phyloP scores from a whole-genome alignment of 768 basidiomycete genomes.

The Tricholoma furcatifolium region DNA sequence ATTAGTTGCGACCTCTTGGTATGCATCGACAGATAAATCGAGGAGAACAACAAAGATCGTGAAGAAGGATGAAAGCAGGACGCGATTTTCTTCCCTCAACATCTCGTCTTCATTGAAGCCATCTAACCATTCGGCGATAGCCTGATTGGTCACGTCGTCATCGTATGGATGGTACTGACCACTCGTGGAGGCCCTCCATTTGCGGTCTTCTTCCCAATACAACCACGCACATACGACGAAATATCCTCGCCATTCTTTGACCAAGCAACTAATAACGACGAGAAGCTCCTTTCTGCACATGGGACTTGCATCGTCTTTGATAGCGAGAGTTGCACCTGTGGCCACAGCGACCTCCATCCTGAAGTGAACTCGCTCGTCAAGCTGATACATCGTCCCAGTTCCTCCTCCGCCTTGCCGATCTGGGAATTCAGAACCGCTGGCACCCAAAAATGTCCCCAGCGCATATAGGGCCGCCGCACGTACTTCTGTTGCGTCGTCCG shows the following conservation, averaged over 20 bases:
- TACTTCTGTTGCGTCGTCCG: conserved; percentile 91
- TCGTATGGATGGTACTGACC: conserved; percentile 41
- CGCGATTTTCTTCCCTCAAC: conserved; percentile 73
- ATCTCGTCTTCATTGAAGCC: conserved; percentile 64
- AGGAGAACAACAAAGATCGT: conserved; percentile 87
- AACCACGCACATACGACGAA: conserved; percentile 97
- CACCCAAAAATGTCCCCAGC: conserved; percentile 90
- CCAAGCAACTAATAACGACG: conserved; percentile 87
- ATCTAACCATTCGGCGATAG: conserved; percentile 78
- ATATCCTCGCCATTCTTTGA: conserved; percentile 95
- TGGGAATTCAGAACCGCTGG: conserved; percentile 71
- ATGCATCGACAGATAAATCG: conserved; percentile 91
- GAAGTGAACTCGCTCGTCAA: conserved; percentile 78
- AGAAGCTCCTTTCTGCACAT: conserved; percentile 95
- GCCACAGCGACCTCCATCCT: conserved; percentile 90
- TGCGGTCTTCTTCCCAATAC: conserved; percentile 89
- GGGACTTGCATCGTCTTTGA: conserved; percentile 92
- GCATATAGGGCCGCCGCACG: conserved; percentile 89
- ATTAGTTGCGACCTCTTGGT: conserved; percentile 87
- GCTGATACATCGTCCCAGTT: conserved; percentile 74
- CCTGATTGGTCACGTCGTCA: conserved; percentile 72
- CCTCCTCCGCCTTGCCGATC: conserved; percentile 78
- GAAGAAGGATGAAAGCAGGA: conserved; percentile 89
- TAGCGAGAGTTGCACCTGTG: conserved; percentile 83
- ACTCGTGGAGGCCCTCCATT: conserved; percentile 47